Conservation (phyloP, 768 basidiomycete genomes). For the Austroboletus festivus region DNA sequence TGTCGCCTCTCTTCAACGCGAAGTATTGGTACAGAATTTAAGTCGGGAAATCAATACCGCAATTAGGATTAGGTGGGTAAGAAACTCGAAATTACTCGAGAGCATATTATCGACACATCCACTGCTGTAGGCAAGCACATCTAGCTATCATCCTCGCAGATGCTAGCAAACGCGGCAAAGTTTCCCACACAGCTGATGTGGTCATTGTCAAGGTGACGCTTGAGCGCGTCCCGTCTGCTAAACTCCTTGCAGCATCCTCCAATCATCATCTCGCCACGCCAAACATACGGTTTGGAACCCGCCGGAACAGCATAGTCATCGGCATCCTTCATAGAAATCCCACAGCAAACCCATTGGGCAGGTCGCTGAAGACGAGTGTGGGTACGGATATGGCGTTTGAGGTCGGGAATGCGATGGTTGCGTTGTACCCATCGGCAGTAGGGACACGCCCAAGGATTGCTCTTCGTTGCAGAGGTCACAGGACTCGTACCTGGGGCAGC, state of each 20-base stretch:
- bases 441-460: constrained; percentile 43
- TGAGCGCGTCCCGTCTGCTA: constrained; percentile 39
- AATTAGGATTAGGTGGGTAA: constrained; percentile 1
- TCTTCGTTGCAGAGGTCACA: constrained; percentile 19
- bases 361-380: constrained; percentile 40
- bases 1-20: neutral
- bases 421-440: constrained; percentile 46
- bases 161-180: constrained; percentile 27
- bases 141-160: constrained; percentile 26
- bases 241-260: constrained; percentile 39
- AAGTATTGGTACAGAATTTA: constrained; percentile 11
- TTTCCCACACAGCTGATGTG: constrained; percentile 34
- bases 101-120: neutral
- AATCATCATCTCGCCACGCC: constrained; percentile 30
- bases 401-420: constrained; percentile 55
- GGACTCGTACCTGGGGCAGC: constrained; percentile 22
- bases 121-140: neutral
- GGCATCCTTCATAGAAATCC: constrained; percentile 29
- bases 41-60: constrained; percentile 5
- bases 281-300: constrained; percentile 24
- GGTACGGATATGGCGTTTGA: constrained; percentile 55
- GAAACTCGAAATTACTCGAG: neutral
- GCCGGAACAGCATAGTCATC: constrained; percentile 17
- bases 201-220: constrained; percentile 38
- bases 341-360: constrained; percentile 39